Evolutionary conservation across 106 monocot genomes (phyloP).

Genomic region (Apostasia shenzhenica): DNA sequence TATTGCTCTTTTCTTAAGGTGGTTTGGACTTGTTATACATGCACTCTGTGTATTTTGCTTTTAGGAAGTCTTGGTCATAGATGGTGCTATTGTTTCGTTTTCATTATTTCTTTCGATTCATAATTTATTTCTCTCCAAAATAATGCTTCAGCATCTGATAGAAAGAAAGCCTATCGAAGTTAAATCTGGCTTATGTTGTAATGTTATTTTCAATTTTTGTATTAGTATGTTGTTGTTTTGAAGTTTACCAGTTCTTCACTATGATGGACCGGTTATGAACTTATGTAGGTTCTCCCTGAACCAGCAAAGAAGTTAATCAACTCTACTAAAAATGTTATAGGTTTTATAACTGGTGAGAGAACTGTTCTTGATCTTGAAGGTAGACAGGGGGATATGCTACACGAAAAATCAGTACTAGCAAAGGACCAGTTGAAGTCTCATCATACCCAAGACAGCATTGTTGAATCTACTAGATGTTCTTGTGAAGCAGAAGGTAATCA

Average conservation of each 20-base stretch:
- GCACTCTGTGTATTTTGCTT: too few species aligned
- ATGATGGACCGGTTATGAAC: neutral
- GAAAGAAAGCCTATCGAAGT: too few species aligned
- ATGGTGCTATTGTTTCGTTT: too few species aligned
- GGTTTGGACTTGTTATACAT: too few species aligned
- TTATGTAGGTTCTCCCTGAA: constrained; percentile 23
- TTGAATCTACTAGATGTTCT: constrained; percentile 4
- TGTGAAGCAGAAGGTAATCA: neutral
- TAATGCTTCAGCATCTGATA: too few species aligned
- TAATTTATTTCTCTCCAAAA: too few species aligned
- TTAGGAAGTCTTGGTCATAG: too few species aligned
- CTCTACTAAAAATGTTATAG: constrained; percentile 3
- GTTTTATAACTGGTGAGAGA: neutral
- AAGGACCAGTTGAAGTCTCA: constrained; percentile 9
- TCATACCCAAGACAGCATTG: constrained; percentile 13
- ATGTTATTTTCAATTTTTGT: neutral
- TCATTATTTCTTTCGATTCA: too few species aligned
- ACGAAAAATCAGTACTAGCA: constrained; percentile 7
- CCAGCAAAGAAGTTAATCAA: constrained; percentile 10
- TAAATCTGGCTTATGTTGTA: too few species aligned
- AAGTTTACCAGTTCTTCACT: neutral
- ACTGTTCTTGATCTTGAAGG: constrained; percentile 9
- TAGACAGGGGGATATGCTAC: constrained; percentile 4
- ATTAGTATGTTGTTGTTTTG: neutral
- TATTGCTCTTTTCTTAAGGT: too few species aligned